These are phyloP conservation scores for Penicillium pulvis DNA, from an alignment of 495 filamentous ascomycete genomes.

Conservation along the genomic window DNA sequence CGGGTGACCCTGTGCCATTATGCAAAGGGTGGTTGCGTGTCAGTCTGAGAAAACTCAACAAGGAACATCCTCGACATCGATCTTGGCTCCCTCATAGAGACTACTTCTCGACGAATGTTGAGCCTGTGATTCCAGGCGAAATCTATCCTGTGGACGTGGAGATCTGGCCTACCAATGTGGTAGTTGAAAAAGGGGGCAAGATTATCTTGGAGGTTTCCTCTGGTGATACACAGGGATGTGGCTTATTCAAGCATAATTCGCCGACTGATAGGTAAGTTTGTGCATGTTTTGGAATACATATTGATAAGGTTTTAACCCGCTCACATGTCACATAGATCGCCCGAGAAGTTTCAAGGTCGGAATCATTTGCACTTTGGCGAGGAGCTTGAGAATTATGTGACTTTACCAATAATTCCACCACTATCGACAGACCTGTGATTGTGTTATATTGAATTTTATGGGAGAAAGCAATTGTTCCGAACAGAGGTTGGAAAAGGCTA, in stretches of 20 bases:
- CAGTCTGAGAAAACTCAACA: constrained; percentile 53
- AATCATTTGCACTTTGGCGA: constrained; percentile 60
- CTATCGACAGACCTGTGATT: not conserved
- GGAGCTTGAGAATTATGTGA: constrained; percentile 53
- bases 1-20: constrained; percentile 47
- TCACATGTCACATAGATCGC: constrained; percentile 27
- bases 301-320: not conserved
- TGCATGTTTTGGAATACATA: not conserved
- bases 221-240: constrained; percentile 63
- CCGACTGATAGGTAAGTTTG: constrained; percentile 42
- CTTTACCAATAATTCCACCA: constrained; percentile 55
- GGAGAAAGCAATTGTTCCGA: no score
- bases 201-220: constrained; percentile 52
- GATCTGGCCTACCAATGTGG: constrained; percentile 70
- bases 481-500: no score
- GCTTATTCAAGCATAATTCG: constrained; percentile 58
- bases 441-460: not conserved
- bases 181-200: constrained; percentile 46
- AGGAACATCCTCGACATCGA: constrained; percentile 49
- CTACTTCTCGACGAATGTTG: constrained; percentile 59
- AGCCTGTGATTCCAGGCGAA: constrained; percentile 53
- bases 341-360: constrained; percentile 47
- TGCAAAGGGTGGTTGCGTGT: constrained; percentile 50
- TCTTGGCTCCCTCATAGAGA: constrained; percentile 58
- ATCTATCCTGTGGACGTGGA: constrained; percentile 67